These are phyloP conservation scores for Amphirosellinia nigrospora DNA, from an alignment of 495 filamentous ascomycete genomes.

Conservation along the genomic window DNA sequence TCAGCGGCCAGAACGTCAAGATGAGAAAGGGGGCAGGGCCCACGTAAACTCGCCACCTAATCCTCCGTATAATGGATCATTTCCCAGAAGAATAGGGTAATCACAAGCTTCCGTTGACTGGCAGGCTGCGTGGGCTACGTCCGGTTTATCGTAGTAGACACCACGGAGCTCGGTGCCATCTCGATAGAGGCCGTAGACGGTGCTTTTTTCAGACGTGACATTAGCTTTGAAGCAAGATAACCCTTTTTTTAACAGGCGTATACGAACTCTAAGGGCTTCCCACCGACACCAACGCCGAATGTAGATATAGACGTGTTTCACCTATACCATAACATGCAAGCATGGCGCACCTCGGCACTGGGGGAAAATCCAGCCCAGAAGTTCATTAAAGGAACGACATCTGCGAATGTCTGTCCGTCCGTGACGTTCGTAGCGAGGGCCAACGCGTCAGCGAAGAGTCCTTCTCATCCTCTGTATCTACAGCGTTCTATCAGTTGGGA, in stretches of 20 bases:
- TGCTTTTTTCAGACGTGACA: conserved; percentile 20
- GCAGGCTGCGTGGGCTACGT: conserved; percentile 35
- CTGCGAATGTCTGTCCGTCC: conserved; percentile 34
- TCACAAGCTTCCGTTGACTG: conserved; percentile 37
- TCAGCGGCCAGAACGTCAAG: conserved; percentile 17
- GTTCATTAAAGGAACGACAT: conserved; percentile 34
- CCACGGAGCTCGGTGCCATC: conserved; percentile 36
- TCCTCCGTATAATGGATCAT: conserved; percentile 35
- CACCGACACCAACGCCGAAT: conserved; percentile 31
- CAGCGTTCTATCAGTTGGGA: conserved; percentile 10
- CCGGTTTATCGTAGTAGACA: conserved; percentile 36
- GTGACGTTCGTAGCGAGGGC: conserved; percentile 34
- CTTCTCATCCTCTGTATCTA: conserved; percentile 36
- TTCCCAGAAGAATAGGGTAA: conserved; percentile 37
- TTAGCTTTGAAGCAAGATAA: background rate
- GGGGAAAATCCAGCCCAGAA: conserved; percentile 38
- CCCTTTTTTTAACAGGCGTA: background rate
- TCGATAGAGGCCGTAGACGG: conserved; percentile 36
- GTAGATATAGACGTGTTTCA: conserved; percentile 10
- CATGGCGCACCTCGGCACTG: conserved; percentile 30
- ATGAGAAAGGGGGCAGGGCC: background rate
- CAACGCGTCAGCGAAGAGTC: conserved; percentile 37
- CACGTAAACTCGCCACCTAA: conserved; percentile 37
- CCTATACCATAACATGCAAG: background rate
- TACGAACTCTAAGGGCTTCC: conserved; percentile 33